These are phyloP conservation scores for Ceratobasidium sp. DNA, from an alignment of 1,284 basidiomycete species.

Conservation along the genomic window DNA sequence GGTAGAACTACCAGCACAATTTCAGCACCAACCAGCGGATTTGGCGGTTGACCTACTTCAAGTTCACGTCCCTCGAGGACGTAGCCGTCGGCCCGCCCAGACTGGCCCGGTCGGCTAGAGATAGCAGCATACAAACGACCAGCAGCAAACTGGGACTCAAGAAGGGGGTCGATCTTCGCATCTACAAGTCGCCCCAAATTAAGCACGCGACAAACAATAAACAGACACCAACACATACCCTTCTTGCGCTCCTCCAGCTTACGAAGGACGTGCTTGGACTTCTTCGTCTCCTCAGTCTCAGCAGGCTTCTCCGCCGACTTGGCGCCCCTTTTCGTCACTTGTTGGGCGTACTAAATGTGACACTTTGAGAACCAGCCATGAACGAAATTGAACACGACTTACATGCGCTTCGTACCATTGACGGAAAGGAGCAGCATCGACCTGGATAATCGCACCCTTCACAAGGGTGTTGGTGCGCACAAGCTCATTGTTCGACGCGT, in stretches of 20 bases:
- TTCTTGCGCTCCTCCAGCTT: slow-evolving; percentile 89
- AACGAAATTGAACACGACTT: slow-evolving; percentile 56
- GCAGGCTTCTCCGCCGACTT: slow-evolving; percentile 65
- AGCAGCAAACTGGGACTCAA: slow-evolving; percentile 87
- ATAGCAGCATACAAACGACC: slow-evolving; percentile 91
- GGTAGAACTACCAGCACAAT: slow-evolving; percentile 75
- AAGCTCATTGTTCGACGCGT: slow-evolving; percentile 98
- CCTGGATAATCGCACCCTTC: slow-evolving; percentile 92
- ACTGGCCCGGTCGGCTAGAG: slow-evolving; percentile 93
- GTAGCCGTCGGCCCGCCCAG: slow-evolving; percentile 93
- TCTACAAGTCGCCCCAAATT: slow-evolving; percentile 60
- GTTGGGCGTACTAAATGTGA: slow-evolving; percentile 81
- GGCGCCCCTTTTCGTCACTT: slow-evolving; percentile 83
- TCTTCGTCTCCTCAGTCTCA: slow-evolving; percentile 74
- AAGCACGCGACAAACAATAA: slow-evolving; percentile 10
- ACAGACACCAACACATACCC: slow-evolving; percentile 60
- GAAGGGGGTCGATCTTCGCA: slow-evolving; percentile 87
- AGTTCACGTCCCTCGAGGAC: slow-evolving; percentile 96
- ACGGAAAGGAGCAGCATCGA: slow-evolving; percentile 96
- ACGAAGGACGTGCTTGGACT: slow-evolving; percentile 89
- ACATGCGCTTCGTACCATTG: slow-evolving; percentile 98
- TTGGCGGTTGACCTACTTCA: slow-evolving; percentile 70
- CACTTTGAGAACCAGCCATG: background rate
- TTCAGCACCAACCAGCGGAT: slow-evolving; percentile 50
- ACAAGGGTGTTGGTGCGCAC: slow-evolving; percentile 98